Evolutionary conservation across 208 protist species (phyloP).

Genomic region (Leptomonas seymouri): DNA sequence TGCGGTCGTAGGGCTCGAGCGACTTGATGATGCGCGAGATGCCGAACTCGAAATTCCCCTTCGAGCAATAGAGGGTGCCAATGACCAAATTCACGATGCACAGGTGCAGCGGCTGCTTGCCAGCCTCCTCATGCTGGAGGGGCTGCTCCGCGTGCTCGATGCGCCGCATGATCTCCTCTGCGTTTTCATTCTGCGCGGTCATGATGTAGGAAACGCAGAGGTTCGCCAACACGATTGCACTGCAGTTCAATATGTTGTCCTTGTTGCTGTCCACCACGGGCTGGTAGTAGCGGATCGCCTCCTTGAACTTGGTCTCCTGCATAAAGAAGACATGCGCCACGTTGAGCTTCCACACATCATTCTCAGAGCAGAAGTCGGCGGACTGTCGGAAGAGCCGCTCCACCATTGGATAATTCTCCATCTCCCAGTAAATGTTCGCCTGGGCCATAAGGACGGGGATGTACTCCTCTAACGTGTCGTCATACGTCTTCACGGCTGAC

Average conservation of each 20-base stretch:
- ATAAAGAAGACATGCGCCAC: constrained; percentile 98
- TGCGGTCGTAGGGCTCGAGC: constrained; percentile 96
- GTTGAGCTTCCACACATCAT: constrained; percentile 98
- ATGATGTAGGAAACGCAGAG: constrained; percentile 98
- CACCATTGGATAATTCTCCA: constrained; percentile 96
- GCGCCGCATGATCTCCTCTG: constrained; percentile 96
- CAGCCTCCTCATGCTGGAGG: constrained; percentile 75
- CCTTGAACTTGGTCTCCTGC: constrained; percentile 96
- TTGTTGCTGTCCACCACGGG: constrained; percentile 94
- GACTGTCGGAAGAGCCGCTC: constrained; percentile 96
- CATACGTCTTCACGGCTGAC: constrained; percentile 89
- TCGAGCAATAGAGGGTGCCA: constrained; percentile 98
- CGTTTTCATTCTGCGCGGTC: constrained; percentile 96
- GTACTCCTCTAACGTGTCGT: constrained; percentile 95
- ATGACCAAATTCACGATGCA: constrained; percentile 99
- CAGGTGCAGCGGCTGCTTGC: constrained; percentile 94
- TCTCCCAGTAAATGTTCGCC: constrained; percentile 99
- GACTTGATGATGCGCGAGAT: constrained; percentile 97
- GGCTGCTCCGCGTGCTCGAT: constrained; percentile 97
- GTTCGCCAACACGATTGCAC: constrained; percentile 97
- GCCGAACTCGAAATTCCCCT: constrained; percentile 98
- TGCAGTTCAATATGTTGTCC: constrained; percentile 94
- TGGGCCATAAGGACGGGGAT: constrained; percentile 97
- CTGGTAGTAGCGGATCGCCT: constrained; percentile 97
- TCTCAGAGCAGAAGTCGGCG: constrained; percentile 96